phyloP scores from a whole-genome alignment of 139 green algal genomes.

The Closterium sp. region DNA sequence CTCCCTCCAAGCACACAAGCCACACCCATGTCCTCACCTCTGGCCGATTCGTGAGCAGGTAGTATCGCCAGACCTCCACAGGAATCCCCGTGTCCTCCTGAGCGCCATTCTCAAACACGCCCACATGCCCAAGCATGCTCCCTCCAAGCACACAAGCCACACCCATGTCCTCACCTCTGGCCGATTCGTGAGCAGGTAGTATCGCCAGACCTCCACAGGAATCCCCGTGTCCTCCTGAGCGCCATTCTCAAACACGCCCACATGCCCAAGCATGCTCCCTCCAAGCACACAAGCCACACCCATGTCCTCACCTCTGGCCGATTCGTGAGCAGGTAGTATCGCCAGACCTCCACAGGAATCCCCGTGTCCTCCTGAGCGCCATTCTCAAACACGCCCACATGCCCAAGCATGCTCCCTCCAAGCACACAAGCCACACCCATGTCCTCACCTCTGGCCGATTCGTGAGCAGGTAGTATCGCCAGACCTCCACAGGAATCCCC shows the following conservation, averaged over 20 bases:
- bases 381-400: constrained; percentile 81
- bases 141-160: no score
- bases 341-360: constrained; percentile 82
- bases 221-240: constrained; percentile 82
- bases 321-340: constrained; percentile 91
- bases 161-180: constrained; percentile 74
- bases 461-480: constrained; percentile 92
- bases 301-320: constrained; percentile 67
- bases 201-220: constrained; percentile 85
- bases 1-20: no score
- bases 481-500: constrained; percentile 77
- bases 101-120: no score
- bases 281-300: not conserved
- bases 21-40: no score
- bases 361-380: constrained; percentile 83
- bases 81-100: no score
- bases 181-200: constrained; percentile 88
- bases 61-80: no score
- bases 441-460: constrained; percentile 73
- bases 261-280: not conserved
- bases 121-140: no score
- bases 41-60: no score
- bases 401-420: no score
- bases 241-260: constrained; percentile 93
- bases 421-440: no score